A percentile compares a stretch with the other conserved stretches of the same genome.
Conservation (phyloP, 169 alveolate species). For the Eimeria maxima region DNA sequence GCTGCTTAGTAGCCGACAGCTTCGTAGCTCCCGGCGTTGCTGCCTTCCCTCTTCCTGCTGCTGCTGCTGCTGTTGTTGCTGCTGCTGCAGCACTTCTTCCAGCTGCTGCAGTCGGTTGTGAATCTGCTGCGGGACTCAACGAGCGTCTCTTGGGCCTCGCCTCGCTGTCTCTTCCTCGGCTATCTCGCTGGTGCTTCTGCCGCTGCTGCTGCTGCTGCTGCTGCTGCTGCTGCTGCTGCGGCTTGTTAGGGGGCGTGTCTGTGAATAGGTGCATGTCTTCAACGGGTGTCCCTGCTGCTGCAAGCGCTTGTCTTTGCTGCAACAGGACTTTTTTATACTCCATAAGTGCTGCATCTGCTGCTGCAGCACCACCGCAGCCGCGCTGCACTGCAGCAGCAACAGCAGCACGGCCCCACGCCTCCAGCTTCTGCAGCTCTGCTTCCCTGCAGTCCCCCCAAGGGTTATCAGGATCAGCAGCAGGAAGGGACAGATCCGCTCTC, state of each 20-base stretch:
- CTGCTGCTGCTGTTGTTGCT: background rate
- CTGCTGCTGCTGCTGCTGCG: constrained; percentile 10
- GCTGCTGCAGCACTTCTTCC: background rate
- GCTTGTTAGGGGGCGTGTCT: background rate
- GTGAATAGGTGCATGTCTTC: background rate
- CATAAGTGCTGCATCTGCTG: constrained; percentile 16
- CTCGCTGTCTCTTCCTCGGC: background rate
- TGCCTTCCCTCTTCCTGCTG: background rate
- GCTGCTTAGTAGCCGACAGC: background rate
- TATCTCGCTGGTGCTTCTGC: background rate
- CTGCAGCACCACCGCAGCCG: constrained; percentile 45
- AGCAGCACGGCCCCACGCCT: constrained; percentile 55
- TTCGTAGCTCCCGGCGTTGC: background rate
- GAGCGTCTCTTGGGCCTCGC: background rate
- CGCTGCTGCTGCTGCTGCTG: constrained; percentile 29
- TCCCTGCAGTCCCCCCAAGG: constrained; percentile 49
- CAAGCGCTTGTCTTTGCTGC: constrained; percentile 32
- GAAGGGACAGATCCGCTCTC: constrained; percentile 18
- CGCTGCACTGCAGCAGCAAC: constrained; percentile 51
- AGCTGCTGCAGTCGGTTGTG: background rate
- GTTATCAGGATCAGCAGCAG: constrained; percentile 43
- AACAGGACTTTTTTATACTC: constrained; percentile 38
- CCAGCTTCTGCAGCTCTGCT: constrained; percentile 20
- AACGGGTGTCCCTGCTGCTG: constrained; percentile 44
- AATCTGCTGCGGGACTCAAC: background rate